Evolutionary conservation across 2,329 filamentous ascomycete genomes (phyloP).

Genomic region (Cladophialophora bantiana): DNA sequence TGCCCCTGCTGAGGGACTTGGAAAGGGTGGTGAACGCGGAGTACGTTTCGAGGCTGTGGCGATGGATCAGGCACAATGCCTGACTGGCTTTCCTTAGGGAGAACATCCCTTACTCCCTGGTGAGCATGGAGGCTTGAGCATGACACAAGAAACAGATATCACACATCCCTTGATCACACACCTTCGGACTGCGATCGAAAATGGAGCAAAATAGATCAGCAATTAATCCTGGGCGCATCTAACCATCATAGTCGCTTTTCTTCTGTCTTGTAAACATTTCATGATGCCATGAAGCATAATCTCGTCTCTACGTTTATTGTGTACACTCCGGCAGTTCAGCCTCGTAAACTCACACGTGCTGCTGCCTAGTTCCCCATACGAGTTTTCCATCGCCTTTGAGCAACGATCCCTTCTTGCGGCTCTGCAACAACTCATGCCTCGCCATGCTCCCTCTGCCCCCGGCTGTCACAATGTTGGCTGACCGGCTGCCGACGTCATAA

Average conservation of each 20-base stretch:
- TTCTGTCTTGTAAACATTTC: background rate
- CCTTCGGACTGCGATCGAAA: too few species aligned
- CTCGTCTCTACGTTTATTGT: slow-evolving; percentile 20
- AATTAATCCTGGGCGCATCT: background rate
- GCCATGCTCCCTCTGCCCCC: background rate
- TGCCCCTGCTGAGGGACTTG: slow-evolving; percentile 17
- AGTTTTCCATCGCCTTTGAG: background rate
- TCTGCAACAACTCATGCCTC: background rate
- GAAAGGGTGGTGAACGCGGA: slow-evolving; percentile 23
- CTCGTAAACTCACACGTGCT: background rate
- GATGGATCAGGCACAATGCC: slow-evolving; percentile 34
- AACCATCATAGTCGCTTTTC: background rate
- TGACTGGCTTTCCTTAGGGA: background rate
- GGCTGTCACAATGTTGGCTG: background rate
- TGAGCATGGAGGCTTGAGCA: too few species aligned
- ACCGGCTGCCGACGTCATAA: background rate
- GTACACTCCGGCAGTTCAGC: slow-evolving; percentile 1
- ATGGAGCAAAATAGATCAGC: background rate
- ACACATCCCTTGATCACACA: too few species aligned
- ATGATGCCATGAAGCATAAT: slow-evolving; percentile 19
- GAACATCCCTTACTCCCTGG: background rate
- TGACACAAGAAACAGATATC: background rate
- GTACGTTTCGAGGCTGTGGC: slow-evolving; percentile 34
- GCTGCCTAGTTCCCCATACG: background rate
- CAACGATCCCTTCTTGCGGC: background rate